Evolutionary conservation across 108 stramenopile genomes (phyloP).

Genomic region (Nitzschia palea): DNA sequence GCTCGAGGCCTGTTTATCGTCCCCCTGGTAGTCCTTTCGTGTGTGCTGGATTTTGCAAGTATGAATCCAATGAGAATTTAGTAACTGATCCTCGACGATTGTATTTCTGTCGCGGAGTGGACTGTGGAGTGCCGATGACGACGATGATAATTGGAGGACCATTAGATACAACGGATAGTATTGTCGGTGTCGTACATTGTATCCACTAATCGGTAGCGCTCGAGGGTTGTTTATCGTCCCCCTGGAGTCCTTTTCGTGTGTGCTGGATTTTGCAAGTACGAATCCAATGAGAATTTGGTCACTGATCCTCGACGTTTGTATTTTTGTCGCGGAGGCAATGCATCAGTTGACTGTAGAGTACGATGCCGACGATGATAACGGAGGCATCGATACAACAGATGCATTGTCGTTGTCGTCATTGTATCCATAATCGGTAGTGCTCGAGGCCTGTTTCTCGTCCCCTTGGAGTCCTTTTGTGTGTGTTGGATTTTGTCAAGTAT

Average conservation of each 20-base stretch:
- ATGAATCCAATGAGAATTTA: not conserved
- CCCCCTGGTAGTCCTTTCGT: no score
- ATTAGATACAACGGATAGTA: not conserved
- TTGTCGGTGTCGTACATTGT: not conserved
- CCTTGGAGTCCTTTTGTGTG: no score
- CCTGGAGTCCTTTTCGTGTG: no score
- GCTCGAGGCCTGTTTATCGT: no score
- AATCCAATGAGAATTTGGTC: not conserved
- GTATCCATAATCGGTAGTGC: conserved; percentile 22
- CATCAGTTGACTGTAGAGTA: no score
- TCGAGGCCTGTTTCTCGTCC: no score
- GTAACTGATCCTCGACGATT: not conserved
- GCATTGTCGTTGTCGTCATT: not conserved
- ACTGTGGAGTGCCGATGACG: no score
- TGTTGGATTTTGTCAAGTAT: no score
- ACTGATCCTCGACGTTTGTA: not conserved
- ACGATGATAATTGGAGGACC: not conserved
- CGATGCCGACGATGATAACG: not conserved
- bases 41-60: not conserved
- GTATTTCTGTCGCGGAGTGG: not conserved
- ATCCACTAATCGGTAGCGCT: conserved; percentile 20
- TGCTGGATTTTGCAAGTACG: not conserved
- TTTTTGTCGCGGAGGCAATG: no score
- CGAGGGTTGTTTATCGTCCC: no score
- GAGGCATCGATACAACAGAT: conserved; percentile 1